Base-by-base conservation (phyloP, 2,329 filamentous ascomycete genomes). In the Pyricularia sp. region DNA sequence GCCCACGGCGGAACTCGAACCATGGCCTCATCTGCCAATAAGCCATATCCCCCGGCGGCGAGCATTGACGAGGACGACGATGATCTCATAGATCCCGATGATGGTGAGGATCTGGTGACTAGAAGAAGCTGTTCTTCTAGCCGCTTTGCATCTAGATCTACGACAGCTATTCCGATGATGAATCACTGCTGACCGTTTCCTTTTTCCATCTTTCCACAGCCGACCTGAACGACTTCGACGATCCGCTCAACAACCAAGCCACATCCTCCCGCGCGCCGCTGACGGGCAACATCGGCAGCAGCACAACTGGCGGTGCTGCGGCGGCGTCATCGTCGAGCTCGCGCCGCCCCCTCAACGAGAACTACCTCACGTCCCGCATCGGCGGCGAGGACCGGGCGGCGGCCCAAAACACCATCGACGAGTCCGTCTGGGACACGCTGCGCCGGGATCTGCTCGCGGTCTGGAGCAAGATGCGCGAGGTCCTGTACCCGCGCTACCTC, bases 381-480 rank as follows among this genome's bases (percentile, higher is more conserved):
- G 90, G 91, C 2, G 95, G 95, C 73, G 94, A 98, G 79, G 95
- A 99, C 82, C 91, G 95, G 68, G 87, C 91, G 72, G 94, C 95
- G 20, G 88, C 93, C 9, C 89, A 90, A 73, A 97, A 96, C 81
- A 99, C 95, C 64, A 96, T 99, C 78, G 95, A 99, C 79, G 95
- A 99, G 81, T 90, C 89, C 1, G 95, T 99, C 59, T 99, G 95
- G 95, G 92, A 94, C 63, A 99, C 95, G n/a, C 84, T 99, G 70
- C 92, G 92, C 68, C 90, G 95, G 73, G 95, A 99, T 79, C 82
- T 99, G 72, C 81, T 94, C 9, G 95, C 93, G 30, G 93, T 98
- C 50, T 98, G 95, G 94, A 92, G 92, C 81, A 99, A 99, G 85
- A 93, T 99, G 90, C 90, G 92, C 79, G 94, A 97, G 83, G 95